Conservation (phyloP, 768 basidiomycete species). For the Boletellus sp. region DNA sequence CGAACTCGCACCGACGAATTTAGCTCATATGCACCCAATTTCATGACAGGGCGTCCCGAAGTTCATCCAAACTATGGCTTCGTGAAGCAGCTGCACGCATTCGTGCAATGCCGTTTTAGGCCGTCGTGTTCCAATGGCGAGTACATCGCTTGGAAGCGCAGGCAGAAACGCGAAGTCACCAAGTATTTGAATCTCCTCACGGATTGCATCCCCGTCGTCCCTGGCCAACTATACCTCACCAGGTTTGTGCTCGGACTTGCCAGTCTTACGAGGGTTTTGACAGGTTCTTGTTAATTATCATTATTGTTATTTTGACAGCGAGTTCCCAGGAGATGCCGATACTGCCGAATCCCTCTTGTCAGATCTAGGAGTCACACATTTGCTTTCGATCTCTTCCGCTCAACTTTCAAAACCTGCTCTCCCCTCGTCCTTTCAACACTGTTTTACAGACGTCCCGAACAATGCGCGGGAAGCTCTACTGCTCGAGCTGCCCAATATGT, state of each 20-base stretch:
- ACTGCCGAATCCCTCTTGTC: constrained; percentile 48
- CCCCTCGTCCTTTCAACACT: constrained; percentile 33
- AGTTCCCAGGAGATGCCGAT: constrained; percentile 52
- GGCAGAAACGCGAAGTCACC: constrained; percentile 49
- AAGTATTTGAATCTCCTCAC: constrained; percentile 48
- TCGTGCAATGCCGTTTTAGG: constrained; percentile 47
- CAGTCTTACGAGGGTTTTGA: background rate
- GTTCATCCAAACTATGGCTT: constrained; percentile 47
- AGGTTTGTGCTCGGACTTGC: constrained; percentile 34
- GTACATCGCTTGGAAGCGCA: constrained; percentile 59
- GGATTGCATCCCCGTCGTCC: constrained; percentile 51
- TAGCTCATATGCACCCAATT: constrained; percentile 10
- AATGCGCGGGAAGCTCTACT: constrained; percentile 40
- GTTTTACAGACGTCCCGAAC: constrained; percentile 41
- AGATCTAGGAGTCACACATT: constrained; percentile 51
- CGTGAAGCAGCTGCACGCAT: constrained; percentile 54
- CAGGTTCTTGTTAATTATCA: too few species aligned
- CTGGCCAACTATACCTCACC: constrained; percentile 47
- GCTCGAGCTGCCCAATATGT: constrained; percentile 43
- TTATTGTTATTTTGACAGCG: constrained; percentile 32
- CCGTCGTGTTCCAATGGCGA: constrained; percentile 39
- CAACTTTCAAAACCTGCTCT: constrained; percentile 35
- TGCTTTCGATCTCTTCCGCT: constrained; percentile 55
- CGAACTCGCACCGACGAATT: background rate
- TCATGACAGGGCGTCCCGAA: constrained; percentile 34